Evolutionary conservation across 768 basidiomycete genomes (phyloP).

Genomic region (Leccinellum rugosiceps): DNA sequence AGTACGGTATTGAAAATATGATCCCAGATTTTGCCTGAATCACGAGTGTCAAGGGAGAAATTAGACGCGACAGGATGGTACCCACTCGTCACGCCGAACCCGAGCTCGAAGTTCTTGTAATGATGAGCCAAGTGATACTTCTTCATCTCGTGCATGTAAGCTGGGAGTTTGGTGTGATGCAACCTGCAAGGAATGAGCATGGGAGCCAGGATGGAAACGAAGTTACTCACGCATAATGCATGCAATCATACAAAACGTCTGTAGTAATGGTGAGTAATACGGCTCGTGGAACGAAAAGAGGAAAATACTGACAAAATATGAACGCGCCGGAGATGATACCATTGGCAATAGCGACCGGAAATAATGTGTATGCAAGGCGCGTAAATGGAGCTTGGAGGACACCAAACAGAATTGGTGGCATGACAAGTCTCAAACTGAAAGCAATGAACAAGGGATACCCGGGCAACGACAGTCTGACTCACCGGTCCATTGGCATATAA

Average conservation of each 20-base stretch:
- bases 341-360: constrained; percentile 84
- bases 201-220: not conserved
- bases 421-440: constrained; percentile 82
- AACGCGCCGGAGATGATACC: constrained; percentile 83
- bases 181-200: constrained; percentile 40
- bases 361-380: constrained; percentile 72
- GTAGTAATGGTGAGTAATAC: constrained; percentile 6
- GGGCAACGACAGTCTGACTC: constrained; percentile 19
- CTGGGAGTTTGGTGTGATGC: constrained; percentile 83
- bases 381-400: constrained; percentile 84
- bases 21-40: constrained; percentile 89
- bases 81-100: constrained; percentile 92
- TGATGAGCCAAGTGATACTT: constrained; percentile 97
- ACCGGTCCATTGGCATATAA: constrained; percentile 96
- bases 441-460: constrained; percentile 1
- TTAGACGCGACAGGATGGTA: constrained; percentile 2
- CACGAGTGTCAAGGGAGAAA: constrained; percentile 1
- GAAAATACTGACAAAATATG: constrained; percentile 58
- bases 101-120: constrained; percentile 97
- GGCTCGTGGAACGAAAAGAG: not conserved
- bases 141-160: constrained; percentile 90
- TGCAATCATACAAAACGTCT: constrained; percentile 85
- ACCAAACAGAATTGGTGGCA: constrained; percentile 88
- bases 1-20: constrained; percentile 83
- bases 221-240: constrained; percentile 83